A percentile compares a stretch with the other conserved stretches of the same genome.
These are phyloP conservation scores for Trichoderma sp. DNA, from an alignment of 2,329 filamentous ascomycete species.

Conservation along the genomic window DNA sequence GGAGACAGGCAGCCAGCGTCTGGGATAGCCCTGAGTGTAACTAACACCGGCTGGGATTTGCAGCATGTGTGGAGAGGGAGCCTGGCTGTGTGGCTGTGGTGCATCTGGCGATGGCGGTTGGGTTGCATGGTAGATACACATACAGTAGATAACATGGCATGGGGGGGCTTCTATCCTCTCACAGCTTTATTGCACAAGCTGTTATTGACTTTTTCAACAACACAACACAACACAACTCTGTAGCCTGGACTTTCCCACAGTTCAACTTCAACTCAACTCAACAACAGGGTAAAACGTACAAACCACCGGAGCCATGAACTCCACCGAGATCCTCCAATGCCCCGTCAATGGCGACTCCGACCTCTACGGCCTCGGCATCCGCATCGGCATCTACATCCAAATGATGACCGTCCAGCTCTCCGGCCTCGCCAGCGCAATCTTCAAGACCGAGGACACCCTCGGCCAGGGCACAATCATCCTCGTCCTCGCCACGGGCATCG, in stretches of 20 bases:
- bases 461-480: slow-evolving; percentile 28
- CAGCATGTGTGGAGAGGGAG: neutral
- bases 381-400: slow-evolving; percentile 31
- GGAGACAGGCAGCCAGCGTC: neutral
- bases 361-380: slow-evolving; percentile 31
- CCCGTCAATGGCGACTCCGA: slow-evolving; percentile 27
- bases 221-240: neutral
- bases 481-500: slow-evolving; percentile 25
- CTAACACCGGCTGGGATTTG: neutral
- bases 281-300: neutral
- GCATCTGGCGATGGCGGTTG: neutral
- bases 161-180: neutral
- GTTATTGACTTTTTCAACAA: neutral
- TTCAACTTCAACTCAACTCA: neutral
- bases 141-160: neutral
- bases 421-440: slow-evolving; percentile 22
- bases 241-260: neutral
- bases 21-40: neutral
- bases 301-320: neutral
- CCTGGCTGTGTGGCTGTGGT: slow-evolving; percentile 4
- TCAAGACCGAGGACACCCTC: slow-evolving; percentile 25
- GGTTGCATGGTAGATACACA: neutral
- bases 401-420: slow-evolving; percentile 29
- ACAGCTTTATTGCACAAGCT: neutral
- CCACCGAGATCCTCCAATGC: slow-evolving; percentile 12